A percentile compares a stretch with the other conserved stretches of the same genome.
These are phyloP conservation scores for Aspergillus sp. DNA, from an alignment of 2,329 filamentous ascomycete genomes.

Conservation along the genomic window DNA sequence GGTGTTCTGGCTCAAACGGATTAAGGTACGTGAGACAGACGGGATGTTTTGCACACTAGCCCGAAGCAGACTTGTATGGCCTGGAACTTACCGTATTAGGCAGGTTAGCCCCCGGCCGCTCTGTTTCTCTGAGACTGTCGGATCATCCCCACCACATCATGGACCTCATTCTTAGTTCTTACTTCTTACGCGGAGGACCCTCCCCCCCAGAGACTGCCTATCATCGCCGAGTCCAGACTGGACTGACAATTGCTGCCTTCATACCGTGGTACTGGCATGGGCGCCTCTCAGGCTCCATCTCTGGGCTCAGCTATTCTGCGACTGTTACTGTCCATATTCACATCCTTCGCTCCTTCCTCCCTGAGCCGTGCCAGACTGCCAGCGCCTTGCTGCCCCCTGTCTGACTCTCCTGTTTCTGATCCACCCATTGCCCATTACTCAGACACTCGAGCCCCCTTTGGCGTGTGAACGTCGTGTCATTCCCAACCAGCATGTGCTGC, in stretches of 20 bases:
- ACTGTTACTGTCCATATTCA: background rate
- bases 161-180: too few relatives aligned
- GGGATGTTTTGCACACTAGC: too few relatives aligned
- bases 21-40: background rate
- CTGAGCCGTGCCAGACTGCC: constrained; percentile 12
- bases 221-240: constrained; percentile 12
- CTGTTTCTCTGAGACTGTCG: background rate
- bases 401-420: constrained; percentile 2
- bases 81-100: too few relatives aligned
- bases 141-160: constrained; percentile 17
- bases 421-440: background rate
- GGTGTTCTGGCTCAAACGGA: background rate
- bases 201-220: background rate
- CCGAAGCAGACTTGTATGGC: too few relatives aligned
- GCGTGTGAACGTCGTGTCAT: constrained; percentile 42
- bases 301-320: background rate
- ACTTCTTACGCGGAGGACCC: background rate
- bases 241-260: background rate
- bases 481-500: constrained; percentile 30
- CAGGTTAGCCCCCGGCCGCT: too few relatives aligned
- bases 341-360: constrained; percentile 17
- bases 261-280: constrained; percentile 20
- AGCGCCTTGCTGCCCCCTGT: constrained; percentile 8
- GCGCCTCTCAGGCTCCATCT: background rate
- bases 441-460: constrained; percentile 25